These are phyloP conservation scores for Pezicula neosporulosa DNA, from an alignment of 2,329 filamentous ascomycete genomes.

Conservation along the genomic window DNA sequence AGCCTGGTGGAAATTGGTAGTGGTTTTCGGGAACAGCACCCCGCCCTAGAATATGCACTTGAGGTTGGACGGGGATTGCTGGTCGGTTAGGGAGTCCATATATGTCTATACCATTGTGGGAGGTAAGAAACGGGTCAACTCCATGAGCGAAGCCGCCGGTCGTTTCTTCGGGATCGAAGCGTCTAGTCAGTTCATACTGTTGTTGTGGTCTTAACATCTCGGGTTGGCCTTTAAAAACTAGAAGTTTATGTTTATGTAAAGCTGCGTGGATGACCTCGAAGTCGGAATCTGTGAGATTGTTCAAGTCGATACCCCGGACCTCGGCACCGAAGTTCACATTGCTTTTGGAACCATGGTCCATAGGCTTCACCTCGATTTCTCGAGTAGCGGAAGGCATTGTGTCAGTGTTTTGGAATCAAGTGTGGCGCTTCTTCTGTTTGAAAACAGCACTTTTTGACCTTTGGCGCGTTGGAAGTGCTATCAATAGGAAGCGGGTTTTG, in stretches of 20 bases:
- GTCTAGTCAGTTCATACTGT: conserved; percentile 30
- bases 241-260: conserved; percentile 31
- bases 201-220: conserved; percentile 31
- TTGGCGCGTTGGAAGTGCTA: no score
- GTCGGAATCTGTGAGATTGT: conserved; percentile 30
- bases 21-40: conserved; percentile 30
- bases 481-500: no score
- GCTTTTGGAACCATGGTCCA: conserved; percentile 22
- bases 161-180: conserved; percentile 31
- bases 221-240: conserved; percentile 35
- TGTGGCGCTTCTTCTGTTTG: no score
- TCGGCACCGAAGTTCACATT: conserved; percentile 32
- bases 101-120: conserved; percentile 31
- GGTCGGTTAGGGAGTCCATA: conserved; percentile 29
- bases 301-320: conserved; percentile 33
- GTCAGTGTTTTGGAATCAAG: conserved; percentile 2
- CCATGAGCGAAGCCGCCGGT: conserved; percentile 36
- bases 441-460: no score
- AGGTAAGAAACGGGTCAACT: conserved; percentile 29
- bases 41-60: conserved; percentile 34
- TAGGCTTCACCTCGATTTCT: conserved; percentile 23
- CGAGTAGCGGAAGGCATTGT: conserved; percentile 23
- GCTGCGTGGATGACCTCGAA: conserved; percentile 30
- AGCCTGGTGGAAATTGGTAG: conserved; percentile 33
- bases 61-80: conserved; percentile 32